phyloP scores from a whole-genome alignment of 2,329 filamentous ascomycete genomes.

The Diplodia corticola region DNA sequence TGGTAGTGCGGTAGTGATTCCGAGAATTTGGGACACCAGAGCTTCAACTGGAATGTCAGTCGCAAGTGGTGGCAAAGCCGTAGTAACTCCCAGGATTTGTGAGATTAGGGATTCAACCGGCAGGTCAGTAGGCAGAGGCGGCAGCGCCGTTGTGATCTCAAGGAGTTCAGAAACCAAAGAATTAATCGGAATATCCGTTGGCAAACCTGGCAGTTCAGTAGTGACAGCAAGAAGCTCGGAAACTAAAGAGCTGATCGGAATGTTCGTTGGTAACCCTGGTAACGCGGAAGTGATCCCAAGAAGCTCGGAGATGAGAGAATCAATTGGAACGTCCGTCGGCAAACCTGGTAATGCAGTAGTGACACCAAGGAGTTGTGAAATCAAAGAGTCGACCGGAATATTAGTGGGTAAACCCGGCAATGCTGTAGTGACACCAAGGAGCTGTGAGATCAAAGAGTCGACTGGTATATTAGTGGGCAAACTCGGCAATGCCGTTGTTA shows the following conservation, averaged over 20 bases:
- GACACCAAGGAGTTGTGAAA: background rate
- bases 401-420: background rate
- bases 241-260: background rate
- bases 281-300: background rate
- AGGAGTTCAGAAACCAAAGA: background rate
- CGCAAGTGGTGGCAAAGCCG: background rate
- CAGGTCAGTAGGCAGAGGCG: background rate
- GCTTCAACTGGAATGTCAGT: background rate
- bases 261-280: background rate
- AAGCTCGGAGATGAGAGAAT: background rate
- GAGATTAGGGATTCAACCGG: background rate
- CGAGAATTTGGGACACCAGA: background rate
- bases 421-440: background rate
- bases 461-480: background rate
- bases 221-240: background rate
- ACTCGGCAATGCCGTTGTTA: background rate
- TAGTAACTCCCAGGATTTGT: background rate
- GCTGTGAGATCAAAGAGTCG: background rate
- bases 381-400: background rate
- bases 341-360: background rate
- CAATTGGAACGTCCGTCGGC: background rate
- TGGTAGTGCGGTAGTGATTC: background rate
- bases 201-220: background rate
- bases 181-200: background rate
- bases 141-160: background rate